Evolutionary conservation across 352 stramenopile species (phyloP), one percentile per base, ranked within the genome.

Genomic region (Globisporangium canariense): DNA sequence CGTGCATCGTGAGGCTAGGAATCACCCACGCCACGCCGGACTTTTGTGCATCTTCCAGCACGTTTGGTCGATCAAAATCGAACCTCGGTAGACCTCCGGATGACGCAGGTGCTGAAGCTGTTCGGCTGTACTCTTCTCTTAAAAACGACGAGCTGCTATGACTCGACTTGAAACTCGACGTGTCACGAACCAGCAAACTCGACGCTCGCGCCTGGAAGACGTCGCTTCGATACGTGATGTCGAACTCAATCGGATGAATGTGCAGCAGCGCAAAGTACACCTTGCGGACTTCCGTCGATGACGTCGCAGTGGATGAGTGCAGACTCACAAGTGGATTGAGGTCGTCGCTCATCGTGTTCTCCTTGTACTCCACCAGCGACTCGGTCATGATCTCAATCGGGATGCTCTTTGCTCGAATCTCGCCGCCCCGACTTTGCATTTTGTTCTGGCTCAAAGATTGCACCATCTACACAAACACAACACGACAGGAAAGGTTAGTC

Each of bases 191-290:
- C 20, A 77, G 75, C 32, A 91, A 71, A 0, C 74, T 88, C 20
- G 84, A 79, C 18, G 28, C 50, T 8, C 69, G 82, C 5, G 81
- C 76, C 66, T 94, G 86, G 45, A 93, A 91, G 7, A 94, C 86
- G 58, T 96, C 88, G 58, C 86, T 95, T 43, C 88, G 81, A 56
- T 91, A 96, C 22, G 88, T 96, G 60, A 96, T 93, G 45, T 94
- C 86, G 58, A 95, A 82, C 66, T 94, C 86, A 59, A 96, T 88
- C 1, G 88, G 86, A 46, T 96, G 88, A 43, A 96, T 91, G 61
- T 96, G 87, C 52, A 96, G 69, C 36, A 95, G 67, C 18, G 88
- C 86, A 62, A 96, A 96, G 66, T 96, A 96, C 20, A 96, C 86
- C 51, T 96, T 96, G 32, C 86, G 77, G 7, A 84, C 76, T 64